Conservation (phyloP, 2,329 filamentous ascomycete species). For the Ophiocordyceps polyrhachis-furcata region DNA sequence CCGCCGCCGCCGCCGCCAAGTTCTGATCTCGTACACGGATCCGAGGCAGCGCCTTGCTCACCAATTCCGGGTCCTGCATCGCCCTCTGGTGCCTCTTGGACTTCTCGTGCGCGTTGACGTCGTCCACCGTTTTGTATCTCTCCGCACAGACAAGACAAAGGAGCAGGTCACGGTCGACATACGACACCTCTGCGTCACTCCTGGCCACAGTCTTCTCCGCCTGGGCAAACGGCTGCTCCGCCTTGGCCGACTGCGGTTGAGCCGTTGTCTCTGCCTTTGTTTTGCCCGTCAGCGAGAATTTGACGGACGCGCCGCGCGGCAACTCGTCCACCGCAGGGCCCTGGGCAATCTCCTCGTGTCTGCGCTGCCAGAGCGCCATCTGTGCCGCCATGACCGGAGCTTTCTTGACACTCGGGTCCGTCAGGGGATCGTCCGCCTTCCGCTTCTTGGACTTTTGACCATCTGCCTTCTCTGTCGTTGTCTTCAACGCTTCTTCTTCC, state of each 20-base stretch:
- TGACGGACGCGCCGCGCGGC: conserved; percentile 7
- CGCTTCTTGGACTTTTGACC: conserved; percentile 31
- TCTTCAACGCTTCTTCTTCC: conserved; percentile 10
- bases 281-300: conserved; percentile 13
- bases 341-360: conserved; percentile 18
- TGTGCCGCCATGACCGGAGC: conserved; percentile 21
- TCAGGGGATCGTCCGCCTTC: conserved; percentile 24
- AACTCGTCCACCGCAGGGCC: background rate
- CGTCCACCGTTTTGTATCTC: conserved; percentile 24
- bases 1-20: too few relatives aligned
- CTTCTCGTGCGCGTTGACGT: conserved; percentile 22
- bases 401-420: conserved; percentile 16
- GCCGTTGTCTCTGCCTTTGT: conserved; percentile 3
- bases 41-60: conserved; percentile 28
- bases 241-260: background rate
- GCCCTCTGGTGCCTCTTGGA: conserved; percentile 23
- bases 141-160: conserved; percentile 28
- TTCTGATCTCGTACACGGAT: conserved; percentile 20
- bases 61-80: conserved; percentile 19
- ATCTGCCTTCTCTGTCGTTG: conserved; percentile 8
- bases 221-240: background rate
- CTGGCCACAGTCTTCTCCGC: conserved; percentile 1
- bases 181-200: conserved; percentile 21
- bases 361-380: conserved; percentile 25
- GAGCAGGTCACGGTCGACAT: conserved; percentile 34